A percentile compares a stretch with the other conserved stretches of the same genome.
phyloP scores from a whole-genome alignment of 2,329 filamentous ascomycete genomes.

The Diaporthe destruens region DNA sequence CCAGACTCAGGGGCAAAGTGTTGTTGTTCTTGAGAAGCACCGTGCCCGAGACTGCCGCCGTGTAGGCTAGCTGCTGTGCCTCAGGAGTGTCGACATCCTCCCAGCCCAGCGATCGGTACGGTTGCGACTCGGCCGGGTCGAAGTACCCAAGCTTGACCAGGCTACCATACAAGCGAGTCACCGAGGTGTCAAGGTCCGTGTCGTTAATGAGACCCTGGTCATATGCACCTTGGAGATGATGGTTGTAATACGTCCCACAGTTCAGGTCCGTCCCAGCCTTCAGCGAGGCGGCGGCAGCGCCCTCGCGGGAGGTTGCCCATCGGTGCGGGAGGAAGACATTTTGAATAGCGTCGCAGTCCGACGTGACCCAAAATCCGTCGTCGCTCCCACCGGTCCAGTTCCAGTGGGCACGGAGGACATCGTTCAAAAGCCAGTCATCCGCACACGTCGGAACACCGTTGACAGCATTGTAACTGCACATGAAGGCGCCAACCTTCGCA shows the following conservation, averaged over 20 bases:
- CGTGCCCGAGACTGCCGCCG: constrained; percentile 62
- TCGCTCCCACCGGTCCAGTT: constrained; percentile 60
- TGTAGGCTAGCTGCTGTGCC: constrained; percentile 67
- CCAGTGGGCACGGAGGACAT: constrained; percentile 73
- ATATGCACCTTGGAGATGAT: constrained; percentile 45
- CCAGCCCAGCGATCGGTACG: constrained; percentile 66
- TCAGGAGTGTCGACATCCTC: constrained; percentile 67
- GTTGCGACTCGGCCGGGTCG: constrained; percentile 58
- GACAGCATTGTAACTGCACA: constrained; percentile 74
- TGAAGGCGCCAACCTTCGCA: constrained; percentile 67
- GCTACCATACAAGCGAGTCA: constrained; percentile 65
- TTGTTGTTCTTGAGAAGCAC: constrained; percentile 68
- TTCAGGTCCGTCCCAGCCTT: constrained; percentile 66
- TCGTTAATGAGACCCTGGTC: constrained; percentile 57
- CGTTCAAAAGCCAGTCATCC: constrained; percentile 70
- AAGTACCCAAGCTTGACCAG: constrained; percentile 71
- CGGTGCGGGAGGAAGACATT: constrained; percentile 61
- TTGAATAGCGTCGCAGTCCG: constrained; percentile 74
- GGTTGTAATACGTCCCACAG: constrained; percentile 52
- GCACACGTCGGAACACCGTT: constrained; percentile 76
- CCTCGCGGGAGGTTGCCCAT: constrained; percentile 52
- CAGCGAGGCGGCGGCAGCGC: constrained; percentile 61
- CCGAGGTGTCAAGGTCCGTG: constrained; percentile 60
- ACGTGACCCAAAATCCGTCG: constrained; percentile 63
- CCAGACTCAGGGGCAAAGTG: constrained; percentile 63